Evolutionary conservation across 2,329 filamentous ascomycete species (phyloP).

Genomic region (Mollisiaceae sp.): DNA sequence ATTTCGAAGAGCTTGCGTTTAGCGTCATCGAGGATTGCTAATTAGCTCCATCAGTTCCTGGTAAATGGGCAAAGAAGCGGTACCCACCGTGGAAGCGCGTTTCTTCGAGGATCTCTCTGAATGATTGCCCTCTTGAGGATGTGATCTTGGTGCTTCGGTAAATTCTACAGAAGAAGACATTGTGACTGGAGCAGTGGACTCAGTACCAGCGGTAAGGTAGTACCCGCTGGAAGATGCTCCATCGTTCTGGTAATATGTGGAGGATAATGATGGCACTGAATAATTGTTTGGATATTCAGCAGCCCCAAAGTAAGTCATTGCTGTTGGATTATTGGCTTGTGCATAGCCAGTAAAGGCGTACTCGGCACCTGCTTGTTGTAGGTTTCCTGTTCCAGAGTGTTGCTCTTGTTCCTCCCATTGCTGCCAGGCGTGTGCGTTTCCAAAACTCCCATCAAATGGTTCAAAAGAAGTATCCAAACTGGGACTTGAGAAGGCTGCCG

Average conservation of each 20-base stretch:
- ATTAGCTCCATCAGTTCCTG: background rate
- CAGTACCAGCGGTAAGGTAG: background rate
- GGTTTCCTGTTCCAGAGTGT: background rate
- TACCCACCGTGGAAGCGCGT: background rate
- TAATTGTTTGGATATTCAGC: background rate
- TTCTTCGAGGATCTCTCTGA: background rate
- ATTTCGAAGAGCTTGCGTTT: background rate
- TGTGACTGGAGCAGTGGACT: background rate
- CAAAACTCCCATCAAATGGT: background rate
- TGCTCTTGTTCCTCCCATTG: background rate
- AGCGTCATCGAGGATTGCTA: background rate
- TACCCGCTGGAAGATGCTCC: background rate
- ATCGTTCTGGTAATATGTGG: background rate
- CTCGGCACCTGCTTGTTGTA: background rate
- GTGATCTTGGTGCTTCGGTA: background rate
- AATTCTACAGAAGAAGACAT: background rate
- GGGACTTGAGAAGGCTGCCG: background rate
- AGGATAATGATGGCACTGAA: background rate
- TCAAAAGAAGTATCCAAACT: background rate
- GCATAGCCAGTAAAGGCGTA: background rate
- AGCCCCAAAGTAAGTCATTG: background rate
- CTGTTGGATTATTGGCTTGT: background rate
- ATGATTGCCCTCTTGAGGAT: background rate
- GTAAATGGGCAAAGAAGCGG: background rate
- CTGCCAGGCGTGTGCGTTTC: background rate